Conservation (phyloP, 2,329 filamentous ascomycete species). For the Alternaria brassicicola region DNA sequence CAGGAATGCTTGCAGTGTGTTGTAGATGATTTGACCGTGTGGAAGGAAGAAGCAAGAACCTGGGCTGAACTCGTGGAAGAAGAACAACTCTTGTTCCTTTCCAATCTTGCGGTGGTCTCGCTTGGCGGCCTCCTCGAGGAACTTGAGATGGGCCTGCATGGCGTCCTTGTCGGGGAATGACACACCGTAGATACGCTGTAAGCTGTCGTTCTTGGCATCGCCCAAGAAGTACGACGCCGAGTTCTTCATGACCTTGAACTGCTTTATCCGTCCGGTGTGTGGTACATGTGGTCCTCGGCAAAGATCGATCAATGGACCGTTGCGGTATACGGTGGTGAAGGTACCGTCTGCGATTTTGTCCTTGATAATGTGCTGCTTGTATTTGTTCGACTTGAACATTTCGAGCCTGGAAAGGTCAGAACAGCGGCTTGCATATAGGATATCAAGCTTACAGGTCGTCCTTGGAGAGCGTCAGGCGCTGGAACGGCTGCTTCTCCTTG, state of each 20-base stretch:
- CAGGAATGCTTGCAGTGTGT: slow-evolving; percentile 81
- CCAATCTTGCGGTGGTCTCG: slow-evolving; percentile 94
- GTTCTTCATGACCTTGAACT: slow-evolving; percentile 91
- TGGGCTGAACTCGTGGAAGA: slow-evolving; percentile 93
- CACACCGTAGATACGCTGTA: slow-evolving; percentile 95
- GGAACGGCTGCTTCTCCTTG: slow-evolving; percentile 96
- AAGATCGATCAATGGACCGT: slow-evolving; percentile 91
- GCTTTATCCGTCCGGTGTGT: slow-evolving; percentile 90
- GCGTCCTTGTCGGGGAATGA: slow-evolving; percentile 97
- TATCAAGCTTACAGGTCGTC: slow-evolving; percentile 66
- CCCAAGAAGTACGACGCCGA: slow-evolving; percentile 90
- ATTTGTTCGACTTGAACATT: slow-evolving; percentile 98
- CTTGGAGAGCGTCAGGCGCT: slow-evolving; percentile 87
- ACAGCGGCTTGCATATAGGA: background rate
- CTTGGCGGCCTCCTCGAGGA: slow-evolving; percentile 97
- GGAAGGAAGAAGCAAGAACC: slow-evolving; percentile 92
- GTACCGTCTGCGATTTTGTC: slow-evolving; percentile 89
- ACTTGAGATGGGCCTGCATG: slow-evolving; percentile 91
- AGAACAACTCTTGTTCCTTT: slow-evolving; percentile 95
- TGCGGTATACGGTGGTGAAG: slow-evolving; percentile 91
- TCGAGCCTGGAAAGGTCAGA: slow-evolving; percentile 60
- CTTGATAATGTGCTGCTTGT: slow-evolving; percentile 97
- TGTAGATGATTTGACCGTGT: slow-evolving; percentile 92
- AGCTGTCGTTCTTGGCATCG: slow-evolving; percentile 88
- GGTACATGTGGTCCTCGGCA: slow-evolving; percentile 95